A percentile compares a stretch with the other conserved stretches of the same genome.
Evolutionary conservation across 805 yeast species (phyloP).

Genomic region (Hanseniaspora jakobsenii): DNA sequence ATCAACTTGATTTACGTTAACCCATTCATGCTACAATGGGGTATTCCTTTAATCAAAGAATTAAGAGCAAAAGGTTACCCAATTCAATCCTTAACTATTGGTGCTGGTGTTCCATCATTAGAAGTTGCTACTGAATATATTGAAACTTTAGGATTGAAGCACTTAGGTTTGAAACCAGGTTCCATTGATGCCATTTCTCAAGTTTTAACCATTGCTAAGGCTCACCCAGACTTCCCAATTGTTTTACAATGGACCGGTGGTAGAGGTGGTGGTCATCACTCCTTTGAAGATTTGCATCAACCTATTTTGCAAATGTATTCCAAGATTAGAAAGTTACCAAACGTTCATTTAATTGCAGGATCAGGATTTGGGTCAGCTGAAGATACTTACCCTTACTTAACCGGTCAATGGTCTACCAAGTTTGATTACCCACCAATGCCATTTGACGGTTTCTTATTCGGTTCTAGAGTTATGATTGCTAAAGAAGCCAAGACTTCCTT

Average conservation of each 20-base stretch:
- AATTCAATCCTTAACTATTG: constrained; percentile 87
- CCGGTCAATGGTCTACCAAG: constrained; percentile 88
- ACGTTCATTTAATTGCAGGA: constrained; percentile 88
- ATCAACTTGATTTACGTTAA: constrained; percentile 88
- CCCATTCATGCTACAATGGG: constrained; percentile 98
- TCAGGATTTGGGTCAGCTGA: constrained; percentile 96
- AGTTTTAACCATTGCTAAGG: constrained; percentile 80
- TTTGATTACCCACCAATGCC: constrained; percentile 97
- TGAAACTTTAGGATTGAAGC: constrained; percentile 80
- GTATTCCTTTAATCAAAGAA: constrained; percentile 85
- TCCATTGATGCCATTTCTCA: constrained; percentile 84
- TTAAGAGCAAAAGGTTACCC: constrained; percentile 90
- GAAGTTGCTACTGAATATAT: constrained; percentile 97
- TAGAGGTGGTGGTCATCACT: constrained; percentile 99
- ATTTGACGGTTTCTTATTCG: constrained; percentile 90
- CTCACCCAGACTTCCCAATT: constrained; percentile 93
- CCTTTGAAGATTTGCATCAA: constrained; percentile 97
- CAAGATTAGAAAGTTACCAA: constrained; percentile 79
- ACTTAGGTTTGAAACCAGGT: constrained; percentile 95
- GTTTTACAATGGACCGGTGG: constrained; percentile 99
- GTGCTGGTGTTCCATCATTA: constrained; percentile 98
- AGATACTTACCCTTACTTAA: constrained; percentile 92
- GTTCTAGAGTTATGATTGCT: constrained; percentile 95
- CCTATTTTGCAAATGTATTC: constrained; percentile 93
- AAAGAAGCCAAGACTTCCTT: constrained; percentile 90